A percentile compares a stretch with the other conserved stretches of the same genome.
phyloP scores from a whole-genome alignment of 2,329 filamentous ascomycete genomes.

The Sporothrix brasiliensis region DNA sequence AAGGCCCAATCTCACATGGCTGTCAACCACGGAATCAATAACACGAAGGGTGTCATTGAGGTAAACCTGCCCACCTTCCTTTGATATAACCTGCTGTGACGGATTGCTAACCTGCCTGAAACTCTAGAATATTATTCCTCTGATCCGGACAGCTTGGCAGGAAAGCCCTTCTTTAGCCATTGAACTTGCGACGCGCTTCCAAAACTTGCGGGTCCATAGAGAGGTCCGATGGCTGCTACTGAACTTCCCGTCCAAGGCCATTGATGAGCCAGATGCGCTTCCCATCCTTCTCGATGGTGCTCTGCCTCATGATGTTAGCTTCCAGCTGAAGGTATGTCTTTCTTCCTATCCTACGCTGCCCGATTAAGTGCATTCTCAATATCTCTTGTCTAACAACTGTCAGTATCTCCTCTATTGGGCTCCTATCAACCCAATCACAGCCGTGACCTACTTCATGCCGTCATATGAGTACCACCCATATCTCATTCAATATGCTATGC shows the following conservation, averaged over 20 bases:
- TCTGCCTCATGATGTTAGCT: conserved; percentile 76
- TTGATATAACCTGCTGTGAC: background rate
- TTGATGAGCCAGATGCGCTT: conserved; percentile 79
- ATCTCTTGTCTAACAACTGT: conserved; percentile 39
- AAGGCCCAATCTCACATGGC: conserved; percentile 43
- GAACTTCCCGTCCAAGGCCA: conserved; percentile 79
- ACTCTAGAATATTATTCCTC: conserved; percentile 58
- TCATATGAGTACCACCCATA: conserved; percentile 89
- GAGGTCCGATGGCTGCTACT: conserved; percentile 81
- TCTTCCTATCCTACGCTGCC: conserved; percentile 32
- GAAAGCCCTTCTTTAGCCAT: conserved; percentile 87
- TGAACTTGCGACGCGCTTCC: conserved; percentile 78
- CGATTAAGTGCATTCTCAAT: background rate
- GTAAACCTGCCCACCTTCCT: background rate
- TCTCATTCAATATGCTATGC: conserved; percentile 94
- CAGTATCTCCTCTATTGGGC: conserved; percentile 92
- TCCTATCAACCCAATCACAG: conserved; percentile 87
- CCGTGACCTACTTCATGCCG: conserved; percentile 90
- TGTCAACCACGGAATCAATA: conserved; percentile 48
- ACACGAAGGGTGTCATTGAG: conserved; percentile 43
- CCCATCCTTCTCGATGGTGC: conserved; percentile 77
- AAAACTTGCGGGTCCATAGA: conserved; percentile 68
- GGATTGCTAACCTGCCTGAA: conserved; percentile 32
- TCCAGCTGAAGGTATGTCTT: conserved; percentile 73
- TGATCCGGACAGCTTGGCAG: conserved; percentile 82